phyloP scores from a whole-genome alignment of 805 yeast species.

The Candida boidinii region DNA sequence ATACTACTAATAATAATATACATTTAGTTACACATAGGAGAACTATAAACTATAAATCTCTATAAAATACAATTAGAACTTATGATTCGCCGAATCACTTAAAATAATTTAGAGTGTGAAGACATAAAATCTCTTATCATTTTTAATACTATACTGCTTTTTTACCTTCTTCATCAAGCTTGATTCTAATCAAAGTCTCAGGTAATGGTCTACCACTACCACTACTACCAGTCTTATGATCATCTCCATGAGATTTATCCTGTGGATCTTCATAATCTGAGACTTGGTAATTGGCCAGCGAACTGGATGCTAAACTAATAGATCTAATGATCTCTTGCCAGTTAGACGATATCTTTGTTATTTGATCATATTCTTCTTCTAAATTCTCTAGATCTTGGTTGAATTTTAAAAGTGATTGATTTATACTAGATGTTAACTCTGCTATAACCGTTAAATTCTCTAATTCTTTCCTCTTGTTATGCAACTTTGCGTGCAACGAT shows the following conservation, averaged over 20 bases:
- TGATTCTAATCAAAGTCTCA: conserved; percentile 46
- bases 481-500: conserved; percentile 10
- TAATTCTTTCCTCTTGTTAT: conserved; percentile 44
- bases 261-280: conserved; percentile 33
- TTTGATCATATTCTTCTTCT: conserved; percentile 52
- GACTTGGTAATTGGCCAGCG: conserved; percentile 35
- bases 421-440: conserved; percentile 34
- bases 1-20: no score
- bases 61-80: no score
- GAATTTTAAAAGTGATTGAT: conserved; percentile 37
- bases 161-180: conserved; percentile 31
- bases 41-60: no score
- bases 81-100: no score
- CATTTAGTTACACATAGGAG: no score
- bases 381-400: conserved; percentile 39
- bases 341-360: conserved; percentile 48
- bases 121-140: no score
- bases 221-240: conserved; percentile 33
- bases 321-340: conserved; percentile 60
- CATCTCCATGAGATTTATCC: no score
- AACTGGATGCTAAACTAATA: conserved; percentile 50
- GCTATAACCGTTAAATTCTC: conserved; percentile 39
- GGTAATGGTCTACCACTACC: conserved; percentile 34
- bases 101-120: no score
- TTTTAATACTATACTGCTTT: no score